Percentiles rank a stretch among this genome's conserved stretches.
phyloP scores from a whole-genome alignment of 306 rosid genomes.

The Cicer chorassanicum region DNA sequence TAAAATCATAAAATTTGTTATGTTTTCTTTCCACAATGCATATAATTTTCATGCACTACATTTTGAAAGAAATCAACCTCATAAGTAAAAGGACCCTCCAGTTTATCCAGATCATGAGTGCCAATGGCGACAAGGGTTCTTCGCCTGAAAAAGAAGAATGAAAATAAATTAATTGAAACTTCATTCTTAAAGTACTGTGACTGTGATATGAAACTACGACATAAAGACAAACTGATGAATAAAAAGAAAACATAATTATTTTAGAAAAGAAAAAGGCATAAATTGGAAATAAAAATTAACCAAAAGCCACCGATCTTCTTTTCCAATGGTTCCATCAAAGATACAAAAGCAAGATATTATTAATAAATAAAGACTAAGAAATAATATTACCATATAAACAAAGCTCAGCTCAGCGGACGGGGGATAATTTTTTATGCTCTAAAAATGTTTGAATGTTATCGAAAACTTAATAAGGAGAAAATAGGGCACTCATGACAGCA shows the following conservation, averaged over 20 bases:
- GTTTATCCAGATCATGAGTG: slow-evolving; percentile 90
- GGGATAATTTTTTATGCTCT: slow-evolving; percentile 15
- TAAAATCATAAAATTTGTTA: slow-evolving; percentile 13
- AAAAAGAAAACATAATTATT: slow-evolving; percentile 6
- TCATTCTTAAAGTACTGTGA: background rate
- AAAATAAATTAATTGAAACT: slow-evolving; percentile 34
- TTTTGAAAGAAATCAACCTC: slow-evolving; percentile 66
- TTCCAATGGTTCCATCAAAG: background rate
- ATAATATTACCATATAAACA: background rate
- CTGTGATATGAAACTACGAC: slow-evolving; percentile 3
- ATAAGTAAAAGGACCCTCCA: slow-evolving; percentile 84
- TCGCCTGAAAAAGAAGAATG: slow-evolving; percentile 55
- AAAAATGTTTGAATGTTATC: background rate
- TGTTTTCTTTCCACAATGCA: slow-evolving; percentile 20
- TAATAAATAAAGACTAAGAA: background rate
- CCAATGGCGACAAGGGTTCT: slow-evolving; percentile 98
- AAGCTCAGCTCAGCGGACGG: background rate
- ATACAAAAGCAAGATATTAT: background rate
- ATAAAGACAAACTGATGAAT: background rate
- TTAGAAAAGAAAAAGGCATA: background rate
- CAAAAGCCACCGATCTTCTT: slow-evolving; percentile 2
- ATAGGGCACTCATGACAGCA: slow-evolving; percentile 8
- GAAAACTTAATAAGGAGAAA: background rate
- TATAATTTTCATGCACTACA: slow-evolving; percentile 25
- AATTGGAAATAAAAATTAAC: slow-evolving; percentile 11